Percentiles rank a stretch among this genome's conserved stretches.
phyloP scores from a whole-genome alignment of 148 eudicot species.

The Vaccinium myrtillus region DNA sequence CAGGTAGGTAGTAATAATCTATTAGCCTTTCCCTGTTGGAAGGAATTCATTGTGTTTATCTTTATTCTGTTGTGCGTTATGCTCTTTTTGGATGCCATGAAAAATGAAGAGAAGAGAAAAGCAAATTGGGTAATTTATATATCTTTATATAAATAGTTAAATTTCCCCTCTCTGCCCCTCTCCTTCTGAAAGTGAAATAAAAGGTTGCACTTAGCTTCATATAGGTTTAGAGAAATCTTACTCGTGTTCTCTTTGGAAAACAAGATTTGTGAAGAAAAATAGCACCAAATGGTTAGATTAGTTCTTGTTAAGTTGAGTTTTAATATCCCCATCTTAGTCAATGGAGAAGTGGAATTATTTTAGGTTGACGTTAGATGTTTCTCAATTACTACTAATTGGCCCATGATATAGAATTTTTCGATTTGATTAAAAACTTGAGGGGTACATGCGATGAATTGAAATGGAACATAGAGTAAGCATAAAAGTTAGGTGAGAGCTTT shows the following conservation, averaged over 20 bases:
- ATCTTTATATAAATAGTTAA: not conserved
- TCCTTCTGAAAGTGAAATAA: too few species aligned
- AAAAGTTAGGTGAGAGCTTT: too few species aligned
- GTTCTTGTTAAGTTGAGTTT: not conserved
- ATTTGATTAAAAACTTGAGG: not conserved
- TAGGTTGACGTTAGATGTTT: not conserved
- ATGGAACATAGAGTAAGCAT: not conserved
- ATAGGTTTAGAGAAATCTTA: too few species aligned
- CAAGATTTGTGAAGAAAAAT: not conserved
- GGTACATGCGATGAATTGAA: not conserved
- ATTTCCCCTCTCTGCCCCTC: too few species aligned
- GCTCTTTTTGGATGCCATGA: not conserved
- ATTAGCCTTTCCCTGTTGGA: too few species aligned
- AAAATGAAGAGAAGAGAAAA: not conserved
- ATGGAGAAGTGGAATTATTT: not conserved
- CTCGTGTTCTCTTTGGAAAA: not conserved
- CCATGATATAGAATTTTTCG: not conserved
- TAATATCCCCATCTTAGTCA: not conserved
- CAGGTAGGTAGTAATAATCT: conserved; percentile 35
- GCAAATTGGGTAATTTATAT: not conserved
- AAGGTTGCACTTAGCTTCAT: too few species aligned
- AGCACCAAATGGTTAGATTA: not conserved
- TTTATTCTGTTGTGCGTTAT: not conserved
- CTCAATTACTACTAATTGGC: not conserved
- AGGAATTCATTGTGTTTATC: not conserved